Evolutionary conservation across 1,139 yeast genomes (phyloP).

Genomic region (Scheffersomyces cryptocercus): DNA sequence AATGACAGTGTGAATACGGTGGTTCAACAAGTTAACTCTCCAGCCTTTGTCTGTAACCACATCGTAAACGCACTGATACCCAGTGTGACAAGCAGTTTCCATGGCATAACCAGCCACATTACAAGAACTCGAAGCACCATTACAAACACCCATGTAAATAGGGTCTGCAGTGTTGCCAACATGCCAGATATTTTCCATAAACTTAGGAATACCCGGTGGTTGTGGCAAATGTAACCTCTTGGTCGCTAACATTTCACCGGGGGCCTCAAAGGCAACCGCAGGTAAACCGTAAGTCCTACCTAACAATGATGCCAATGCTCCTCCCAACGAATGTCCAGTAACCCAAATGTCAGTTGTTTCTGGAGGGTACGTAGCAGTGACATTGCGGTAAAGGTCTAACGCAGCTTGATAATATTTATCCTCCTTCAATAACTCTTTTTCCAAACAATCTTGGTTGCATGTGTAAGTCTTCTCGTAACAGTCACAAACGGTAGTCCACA

Average conservation of each 20-base stretch:
- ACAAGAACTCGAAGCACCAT: constrained; percentile 90
- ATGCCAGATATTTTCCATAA: constrained; percentile 88
- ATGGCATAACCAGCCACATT: constrained; percentile 94
- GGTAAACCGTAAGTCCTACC: constrained; percentile 93
- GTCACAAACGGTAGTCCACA: constrained; percentile 96
- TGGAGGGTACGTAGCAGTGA: constrained; percentile 64
- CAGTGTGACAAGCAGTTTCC: constrained; percentile 96
- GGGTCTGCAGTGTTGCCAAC: constrained; percentile 98
- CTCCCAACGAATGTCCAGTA: constrained; percentile 96
- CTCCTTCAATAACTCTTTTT: constrained; percentile 66
- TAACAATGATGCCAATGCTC: constrained; percentile 75
- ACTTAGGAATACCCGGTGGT: constrained; percentile 86
- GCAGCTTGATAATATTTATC: constrained; percentile 85
- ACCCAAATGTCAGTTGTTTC: constrained; percentile 73
- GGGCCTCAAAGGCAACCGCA: constrained; percentile 88
- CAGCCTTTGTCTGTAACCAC: constrained; percentile 89
- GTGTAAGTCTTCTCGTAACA: constrained; percentile 85
- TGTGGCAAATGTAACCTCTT: constrained; percentile 83
- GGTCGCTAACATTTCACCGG: constrained; percentile 87
- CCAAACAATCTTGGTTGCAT: constrained; percentile 87
- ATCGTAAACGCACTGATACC: constrained; percentile 85
- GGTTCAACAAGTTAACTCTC: constrained; percentile 86
- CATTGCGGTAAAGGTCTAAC: constrained; percentile 75
- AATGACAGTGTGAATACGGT: constrained; percentile 87
- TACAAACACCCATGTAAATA: constrained; percentile 93